Evolutionary conservation across 2,329 filamentous ascomycete genomes (phyloP), one percentile per base, ranked within the genome.

Genomic region (Aspergillus spinulosporus): DNA sequence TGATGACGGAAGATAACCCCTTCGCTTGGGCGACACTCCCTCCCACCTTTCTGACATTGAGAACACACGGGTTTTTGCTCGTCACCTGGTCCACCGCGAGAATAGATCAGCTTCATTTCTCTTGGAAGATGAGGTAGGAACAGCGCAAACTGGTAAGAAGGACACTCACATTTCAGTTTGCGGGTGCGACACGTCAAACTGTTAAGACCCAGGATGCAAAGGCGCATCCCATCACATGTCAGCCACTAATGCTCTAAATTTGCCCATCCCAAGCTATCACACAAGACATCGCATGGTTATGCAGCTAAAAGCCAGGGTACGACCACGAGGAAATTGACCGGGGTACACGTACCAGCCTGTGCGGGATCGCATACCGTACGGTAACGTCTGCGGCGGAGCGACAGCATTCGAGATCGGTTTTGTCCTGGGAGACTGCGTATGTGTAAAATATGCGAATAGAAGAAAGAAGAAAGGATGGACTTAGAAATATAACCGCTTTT

Each of bases 1-100:
- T 88, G 84, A 69, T 88, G 85, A 54, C 85, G 82, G 65, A 87
- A 88, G 44, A 86, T 82, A 63, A 88, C 81, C 51, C 83, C 84
- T 59, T 84, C 83, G 65, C 82, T 84, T 26, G 82, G 82, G 45
- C 82, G 74, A 69, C 84, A 87, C 70, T 84, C 79, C 63, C 84
- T 78, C 47, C 78, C 80, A 4, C 82, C 84, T 69, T 86, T 84
- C 65, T 75, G 75, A 69, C 84, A 87, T 69, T 86, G 83, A 34
- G 81, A 78, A 66, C 84, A 87, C 37, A 79, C 70, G 9, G 84
- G 84, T 61, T 82, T 84, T 67, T 79, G 78, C 70, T 87, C 84
- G 64, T 85, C 82, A 71, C 70, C 70, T 72, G 55, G 7, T 9
- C 46, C 43, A 5, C 34, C 29, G 52, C 42, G 55, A 54, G 11